Conservation (phyloP, 371 early-diverging fungal species). For the Blastocladiella emersonii region DNA sequence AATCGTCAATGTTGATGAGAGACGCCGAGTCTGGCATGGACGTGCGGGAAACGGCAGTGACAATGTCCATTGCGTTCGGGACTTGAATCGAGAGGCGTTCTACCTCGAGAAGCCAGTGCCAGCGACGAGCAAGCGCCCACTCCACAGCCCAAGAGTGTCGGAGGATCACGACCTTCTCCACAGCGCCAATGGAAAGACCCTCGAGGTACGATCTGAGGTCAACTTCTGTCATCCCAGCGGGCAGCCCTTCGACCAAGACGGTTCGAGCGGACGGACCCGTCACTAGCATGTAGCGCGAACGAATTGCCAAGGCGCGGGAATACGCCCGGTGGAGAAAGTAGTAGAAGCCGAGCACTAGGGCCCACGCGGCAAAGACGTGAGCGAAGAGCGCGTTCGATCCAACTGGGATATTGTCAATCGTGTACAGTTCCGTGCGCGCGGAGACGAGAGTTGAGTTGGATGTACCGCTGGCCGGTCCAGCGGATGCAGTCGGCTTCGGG, state of each 20-base stretch:
- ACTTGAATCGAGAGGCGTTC: background rate
- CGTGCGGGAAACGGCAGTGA: background rate
- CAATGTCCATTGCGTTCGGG: background rate
- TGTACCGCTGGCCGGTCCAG: too few species aligned
- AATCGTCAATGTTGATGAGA: too few species aligned
- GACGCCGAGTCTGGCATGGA: too few species aligned
- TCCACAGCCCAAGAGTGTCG: background rate
- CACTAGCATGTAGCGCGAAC: background rate
- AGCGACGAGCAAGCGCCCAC: background rate
- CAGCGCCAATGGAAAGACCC: background rate
- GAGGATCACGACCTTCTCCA: background rate
- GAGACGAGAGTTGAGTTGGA: background rate
- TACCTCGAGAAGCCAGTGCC: background rate
- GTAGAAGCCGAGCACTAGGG: background rate
- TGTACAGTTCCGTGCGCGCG: background rate
- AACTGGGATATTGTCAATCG: background rate
- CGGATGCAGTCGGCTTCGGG: too few species aligned
- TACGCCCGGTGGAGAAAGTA: background rate
- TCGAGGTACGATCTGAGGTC: background rate
- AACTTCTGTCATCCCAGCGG: background rate
- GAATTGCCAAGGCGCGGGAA: background rate
- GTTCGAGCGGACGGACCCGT: background rate
- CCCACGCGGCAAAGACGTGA: background rate
- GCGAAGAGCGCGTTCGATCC: background rate
- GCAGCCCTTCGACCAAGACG: background rate